Percentiles rank a stretch among this genome's conserved stretches.
Conservation (phyloP, 208 protist species). For the Leishmania mexicana region DNA sequence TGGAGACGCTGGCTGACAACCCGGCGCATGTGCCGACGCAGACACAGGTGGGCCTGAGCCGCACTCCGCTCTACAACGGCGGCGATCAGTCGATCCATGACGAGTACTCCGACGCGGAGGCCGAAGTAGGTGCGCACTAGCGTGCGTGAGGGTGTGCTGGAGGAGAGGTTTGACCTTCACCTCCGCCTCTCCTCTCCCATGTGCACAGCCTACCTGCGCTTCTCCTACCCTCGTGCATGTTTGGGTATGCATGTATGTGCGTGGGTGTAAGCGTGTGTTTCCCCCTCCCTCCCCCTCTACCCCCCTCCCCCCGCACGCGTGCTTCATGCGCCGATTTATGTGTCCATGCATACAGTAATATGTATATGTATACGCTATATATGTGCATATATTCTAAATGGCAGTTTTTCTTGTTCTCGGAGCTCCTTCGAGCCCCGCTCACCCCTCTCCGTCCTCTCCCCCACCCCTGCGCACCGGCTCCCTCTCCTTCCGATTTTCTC, state of each 20-base stretch:
- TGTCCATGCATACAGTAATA: not conserved
- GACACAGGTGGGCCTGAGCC: conserved; percentile 54
- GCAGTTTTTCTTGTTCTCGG: too few species aligned
- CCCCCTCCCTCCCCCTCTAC: not conserved
- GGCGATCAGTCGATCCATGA: conserved; percentile 13
- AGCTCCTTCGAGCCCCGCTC: too few species aligned
- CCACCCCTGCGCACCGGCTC: not conserved
- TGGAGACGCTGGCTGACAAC: conserved; percentile 43
- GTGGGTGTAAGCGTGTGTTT: not conserved
- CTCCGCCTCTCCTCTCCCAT: not conserved
- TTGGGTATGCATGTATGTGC: not conserved
- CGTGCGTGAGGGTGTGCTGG: not conserved
- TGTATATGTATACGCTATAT: not conserved
- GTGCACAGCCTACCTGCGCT: not conserved
- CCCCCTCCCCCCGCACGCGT: not conserved
- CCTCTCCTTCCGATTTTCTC: conserved; percentile 3
- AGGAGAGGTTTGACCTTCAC: not conserved
- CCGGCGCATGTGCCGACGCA: conserved; percentile 55
- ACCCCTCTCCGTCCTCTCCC: not conserved
- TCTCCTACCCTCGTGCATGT: not conserved
- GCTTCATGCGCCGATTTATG: not conserved
- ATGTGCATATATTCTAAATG: not conserved
- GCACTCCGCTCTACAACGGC: conserved; percentile 16
- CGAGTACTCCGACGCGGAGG: conserved; percentile 12
- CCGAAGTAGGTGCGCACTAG: too few species aligned